Percentiles rank a stretch among this genome's conserved stretches.
Conservation (phyloP, 768 basidiomycete species). For the Lactifluus rugatus region DNA sequence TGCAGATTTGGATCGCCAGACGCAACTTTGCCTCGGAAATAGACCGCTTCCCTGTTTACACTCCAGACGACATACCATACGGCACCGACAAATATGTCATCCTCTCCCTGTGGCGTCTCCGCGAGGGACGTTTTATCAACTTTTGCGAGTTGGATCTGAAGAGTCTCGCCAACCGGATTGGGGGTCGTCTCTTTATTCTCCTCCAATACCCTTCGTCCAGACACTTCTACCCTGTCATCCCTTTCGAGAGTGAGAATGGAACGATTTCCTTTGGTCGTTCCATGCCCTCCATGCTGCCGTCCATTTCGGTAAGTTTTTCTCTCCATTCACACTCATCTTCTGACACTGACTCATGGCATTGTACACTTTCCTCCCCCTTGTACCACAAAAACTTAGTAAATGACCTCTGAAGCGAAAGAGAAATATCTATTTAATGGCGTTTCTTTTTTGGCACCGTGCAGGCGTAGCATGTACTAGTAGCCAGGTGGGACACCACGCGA, state of each 20-base stretch:
- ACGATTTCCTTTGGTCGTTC: not conserved
- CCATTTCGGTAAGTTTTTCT: not conserved
- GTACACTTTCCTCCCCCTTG: not conserved
- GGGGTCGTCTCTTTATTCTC: not conserved
- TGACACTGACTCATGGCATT: not conserved
- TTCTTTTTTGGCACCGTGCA: too few relatives aligned
- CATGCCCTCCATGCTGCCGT: not conserved
- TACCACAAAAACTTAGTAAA: not conserved
- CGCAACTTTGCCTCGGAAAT: slow-evolving; percentile 5
- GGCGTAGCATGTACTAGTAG: too few relatives aligned
- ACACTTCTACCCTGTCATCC: not conserved
- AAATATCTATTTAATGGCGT: too few relatives aligned
- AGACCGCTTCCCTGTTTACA: not conserved
- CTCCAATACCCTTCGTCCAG: not conserved
- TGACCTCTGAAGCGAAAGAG: too few relatives aligned
- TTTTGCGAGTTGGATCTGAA: not conserved
- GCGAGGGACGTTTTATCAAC: not conserved
- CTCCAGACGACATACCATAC: not conserved
- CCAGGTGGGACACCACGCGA: too few relatives aligned
- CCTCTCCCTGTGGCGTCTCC: slow-evolving; percentile 1
- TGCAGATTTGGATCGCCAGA: not conserved
- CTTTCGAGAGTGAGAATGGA: not conserved
- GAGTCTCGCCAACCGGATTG: not conserved
- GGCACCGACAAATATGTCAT: not conserved
- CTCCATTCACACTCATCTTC: not conserved